Evolutionary conservation across 768 basidiomycete genomes (phyloP).

Genomic region (Tylopilus cervinicoccineus): DNA sequence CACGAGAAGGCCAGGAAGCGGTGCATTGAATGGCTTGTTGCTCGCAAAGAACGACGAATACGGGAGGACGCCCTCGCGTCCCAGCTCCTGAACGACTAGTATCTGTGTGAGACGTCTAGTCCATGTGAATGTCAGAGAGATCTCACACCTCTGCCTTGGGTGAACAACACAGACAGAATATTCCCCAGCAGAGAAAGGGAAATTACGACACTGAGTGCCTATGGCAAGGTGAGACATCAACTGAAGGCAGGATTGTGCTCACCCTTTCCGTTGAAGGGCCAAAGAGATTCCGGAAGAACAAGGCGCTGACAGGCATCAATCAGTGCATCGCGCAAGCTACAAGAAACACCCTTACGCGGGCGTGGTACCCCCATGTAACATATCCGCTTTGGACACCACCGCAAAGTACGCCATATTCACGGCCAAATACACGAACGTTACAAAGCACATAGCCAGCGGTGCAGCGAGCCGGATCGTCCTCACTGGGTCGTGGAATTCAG

Average conservation of each 20-base stretch:
- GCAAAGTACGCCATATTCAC: slow-evolving; percentile 74
- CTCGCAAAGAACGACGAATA: slow-evolving; percentile 64
- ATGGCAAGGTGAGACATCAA: not conserved
- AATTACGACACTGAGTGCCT: slow-evolving; percentile 61
- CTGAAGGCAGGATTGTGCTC: slow-evolving; percentile 7
- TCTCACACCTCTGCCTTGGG: slow-evolving; percentile 57
- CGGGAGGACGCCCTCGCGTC: slow-evolving; percentile 66
- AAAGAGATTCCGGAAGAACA: slow-evolving; percentile 74
- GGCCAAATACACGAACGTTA: slow-evolving; percentile 57
- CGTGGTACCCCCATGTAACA: slow-evolving; percentile 58
- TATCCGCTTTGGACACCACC: slow-evolving; percentile 67
- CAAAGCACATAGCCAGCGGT: slow-evolving; percentile 57
- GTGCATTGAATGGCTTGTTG: slow-evolving; percentile 67
- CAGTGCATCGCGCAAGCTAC: not conserved
- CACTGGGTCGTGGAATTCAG: slow-evolving; percentile 66
- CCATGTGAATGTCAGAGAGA: slow-evolving; percentile 2
- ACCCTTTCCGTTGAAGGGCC: slow-evolving; percentile 60
- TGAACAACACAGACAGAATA: slow-evolving; percentile 58
- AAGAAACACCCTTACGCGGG: slow-evolving; percentile 50
- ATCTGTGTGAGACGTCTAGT: slow-evolving; percentile 6
- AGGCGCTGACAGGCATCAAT: slow-evolving; percentile 40
- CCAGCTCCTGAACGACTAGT: slow-evolving; percentile 68
- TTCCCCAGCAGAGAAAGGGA: slow-evolving; percentile 65
- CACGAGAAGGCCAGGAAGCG: slow-evolving; percentile 55
- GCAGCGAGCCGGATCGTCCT: slow-evolving; percentile 68